Base-by-base conservation (phyloP, 108 stramenopile species). In the Cyclotella atomus region DNA sequence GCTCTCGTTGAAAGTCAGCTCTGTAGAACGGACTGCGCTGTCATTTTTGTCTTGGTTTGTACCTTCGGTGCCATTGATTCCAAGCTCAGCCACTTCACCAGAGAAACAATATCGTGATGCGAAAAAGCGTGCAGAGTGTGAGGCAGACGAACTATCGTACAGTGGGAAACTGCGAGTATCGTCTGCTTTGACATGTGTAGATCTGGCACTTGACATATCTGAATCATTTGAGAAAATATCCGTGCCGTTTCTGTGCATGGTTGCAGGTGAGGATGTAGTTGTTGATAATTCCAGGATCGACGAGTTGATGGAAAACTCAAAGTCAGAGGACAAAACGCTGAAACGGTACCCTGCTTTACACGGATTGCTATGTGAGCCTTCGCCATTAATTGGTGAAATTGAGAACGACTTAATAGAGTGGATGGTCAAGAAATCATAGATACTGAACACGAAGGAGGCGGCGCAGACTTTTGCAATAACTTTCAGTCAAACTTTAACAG, bases 211-310 rank as follows among this genome's bases (percentile, higher is more conserved):
- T 19, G 30, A 78, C 0, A 55, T 90, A 4, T 65, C 59, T 29
- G 8, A 83, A 52, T 62, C 65, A 20, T 88, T 89, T 68, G 32
- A 44, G 1, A 56, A 68, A 14, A 79, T 91, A 14, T 49, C 35
- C 0, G 65, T 73, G 30, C 90, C 93, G 14, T 89, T 87, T 65
- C 65, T 91, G 63, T 70, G 91, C 55, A 54, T 90, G 84, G 62
- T 94, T 35, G 90, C 88, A 10, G 85, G 90, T 23, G 89, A 94
- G 66, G 93, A 94, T 75, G 86, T 91, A 2, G 87, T 94, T 25
- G 89, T 94, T 16, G 86, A 94, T 50, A 90, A 87, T 65, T 74
- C 88, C 59, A 90, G 85, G 33, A 68, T 88, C 21, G 65, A 70
- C 23, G 80, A 85, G 16, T 54, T 91, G 29, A 86, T 88, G 73